Evolutionary conservation across 331 rosid species (phyloP).

Genomic region (Ulmus americana): DNA sequence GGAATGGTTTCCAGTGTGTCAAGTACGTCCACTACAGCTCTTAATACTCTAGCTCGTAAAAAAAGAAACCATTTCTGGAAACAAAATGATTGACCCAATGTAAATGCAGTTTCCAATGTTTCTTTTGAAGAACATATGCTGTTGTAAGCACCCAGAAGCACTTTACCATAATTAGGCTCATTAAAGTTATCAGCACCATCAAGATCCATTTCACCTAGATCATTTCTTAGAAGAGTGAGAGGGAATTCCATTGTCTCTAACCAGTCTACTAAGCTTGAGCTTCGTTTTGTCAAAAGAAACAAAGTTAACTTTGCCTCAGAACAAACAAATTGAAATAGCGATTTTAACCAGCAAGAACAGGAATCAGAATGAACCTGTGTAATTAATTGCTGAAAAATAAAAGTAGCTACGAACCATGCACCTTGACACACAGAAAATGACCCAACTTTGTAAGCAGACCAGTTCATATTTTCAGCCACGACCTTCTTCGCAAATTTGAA

Average conservation of each 20-base stretch:
- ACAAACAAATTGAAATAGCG: constrained; percentile 39
- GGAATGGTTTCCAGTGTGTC: constrained; percentile 25
- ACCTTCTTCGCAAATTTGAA: constrained; percentile 31
- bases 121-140: constrained; percentile 40
- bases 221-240: constrained; percentile 9
- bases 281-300: constrained; percentile 27
- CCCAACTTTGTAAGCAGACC: constrained; percentile 54
- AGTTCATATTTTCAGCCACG: constrained; percentile 31
- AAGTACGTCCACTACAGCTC: constrained; percentile 30
- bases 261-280: constrained; percentile 26
- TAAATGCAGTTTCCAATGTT: constrained; percentile 35
- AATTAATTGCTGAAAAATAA: constrained; percentile 36
- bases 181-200: constrained; percentile 13
- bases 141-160: constrained; percentile 36
- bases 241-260: constrained; percentile 26
- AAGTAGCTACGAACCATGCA: constrained; percentile 37
- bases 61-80: constrained; percentile 66
- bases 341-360: constrained; percentile 42
- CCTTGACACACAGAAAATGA: constrained; percentile 48
- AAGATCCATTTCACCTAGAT: constrained; percentile 21
- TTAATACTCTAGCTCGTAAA: constrained; percentile 41
- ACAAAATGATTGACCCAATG: constrained; percentile 31
- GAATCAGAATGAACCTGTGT: constrained; percentile 31
- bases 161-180: constrained; percentile 17
- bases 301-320: constrained; percentile 40